Conservation (phyloP, 176 grass and related monocot genomes). For the Rhynchospora tenuis region DNA sequence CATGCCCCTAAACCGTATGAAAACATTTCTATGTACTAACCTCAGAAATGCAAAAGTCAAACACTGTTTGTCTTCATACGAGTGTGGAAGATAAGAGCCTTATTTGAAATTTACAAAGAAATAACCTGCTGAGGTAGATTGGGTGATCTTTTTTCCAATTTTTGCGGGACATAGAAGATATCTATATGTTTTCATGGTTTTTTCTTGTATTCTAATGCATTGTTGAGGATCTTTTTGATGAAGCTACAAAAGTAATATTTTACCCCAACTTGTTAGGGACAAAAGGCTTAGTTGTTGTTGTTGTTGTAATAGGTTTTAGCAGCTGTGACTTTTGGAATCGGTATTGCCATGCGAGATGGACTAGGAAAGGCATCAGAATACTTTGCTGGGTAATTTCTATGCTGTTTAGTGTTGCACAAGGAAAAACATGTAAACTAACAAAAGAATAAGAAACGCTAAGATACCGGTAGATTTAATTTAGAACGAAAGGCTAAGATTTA, state of each 20-base stretch:
- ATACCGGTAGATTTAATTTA: no score
- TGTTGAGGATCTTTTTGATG: neutral
- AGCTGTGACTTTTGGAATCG: constrained; percentile 64
- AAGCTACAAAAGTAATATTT: neutral
- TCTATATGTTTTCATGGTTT: neutral
- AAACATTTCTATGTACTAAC: neutral
- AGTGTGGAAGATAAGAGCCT: neutral
- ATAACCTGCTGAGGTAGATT: neutral
- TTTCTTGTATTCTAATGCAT: neutral
- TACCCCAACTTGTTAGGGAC: no score
- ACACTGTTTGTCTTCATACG: neutral
- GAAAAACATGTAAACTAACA: neutral
- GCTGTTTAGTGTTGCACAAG: constrained; percentile 14
- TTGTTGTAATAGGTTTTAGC: constrained; percentile 58
- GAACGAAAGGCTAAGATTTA: no score
- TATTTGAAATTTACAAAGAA: neutral
- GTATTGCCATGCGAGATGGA: constrained; percentile 65
- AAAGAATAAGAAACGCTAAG: neutral
- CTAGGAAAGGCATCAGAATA: constrained; percentile 72
- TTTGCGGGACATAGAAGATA: neutral
- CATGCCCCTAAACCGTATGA: neutral
- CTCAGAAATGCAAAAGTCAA: neutral
- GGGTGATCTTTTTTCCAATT: neutral
- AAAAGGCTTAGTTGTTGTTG: no score
- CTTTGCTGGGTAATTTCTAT: constrained; percentile 69